Evolutionary conservation across 2,329 filamentous ascomycete species (phyloP).

Genomic region (Xylaria sp.): DNA sequence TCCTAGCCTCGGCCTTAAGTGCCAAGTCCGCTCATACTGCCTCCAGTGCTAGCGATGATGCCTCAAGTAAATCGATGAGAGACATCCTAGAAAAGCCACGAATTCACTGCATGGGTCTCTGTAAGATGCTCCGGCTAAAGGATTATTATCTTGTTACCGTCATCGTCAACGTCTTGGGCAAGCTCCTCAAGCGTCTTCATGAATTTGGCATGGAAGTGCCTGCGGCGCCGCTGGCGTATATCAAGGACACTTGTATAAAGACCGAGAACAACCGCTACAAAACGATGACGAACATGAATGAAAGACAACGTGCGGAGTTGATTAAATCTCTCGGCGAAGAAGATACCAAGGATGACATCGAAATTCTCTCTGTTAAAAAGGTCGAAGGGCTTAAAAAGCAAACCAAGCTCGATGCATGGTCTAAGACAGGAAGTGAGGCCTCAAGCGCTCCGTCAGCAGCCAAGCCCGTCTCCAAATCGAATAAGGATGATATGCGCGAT

Average conservation of each 20-base stretch:
- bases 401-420: conserved; percentile 70
- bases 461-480: conserved; percentile 48
- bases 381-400: conserved; percentile 61
- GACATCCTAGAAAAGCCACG: conserved; percentile 72
- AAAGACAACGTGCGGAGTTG: conserved; percentile 86
- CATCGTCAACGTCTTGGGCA: conserved; percentile 83
- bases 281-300: conserved; percentile 81
- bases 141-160: conserved; percentile 87
- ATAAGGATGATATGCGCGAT: conserved; percentile 59
- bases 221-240: conserved; percentile 65
- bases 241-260: conserved; percentile 74
- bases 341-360: conserved; percentile 61
- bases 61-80: conserved; percentile 50
- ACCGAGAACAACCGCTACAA: conserved; percentile 64
- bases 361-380: conserved; percentile 57
- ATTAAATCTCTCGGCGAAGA: conserved; percentile 70
- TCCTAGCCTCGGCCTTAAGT: conserved; percentile 77
- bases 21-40: conserved; percentile 46
- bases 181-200: conserved; percentile 83
- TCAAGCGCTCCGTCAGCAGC: conserved; percentile 37
- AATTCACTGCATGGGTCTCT: conserved; percentile 72
- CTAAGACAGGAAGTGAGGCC: conserved; percentile 58
- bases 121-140: conserved; percentile 88
- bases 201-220: conserved; percentile 79
- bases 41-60: conserved; percentile 49